Conservation (phyloP, 768 basidiomycete genomes). For the Podaxis rugospora region DNA sequence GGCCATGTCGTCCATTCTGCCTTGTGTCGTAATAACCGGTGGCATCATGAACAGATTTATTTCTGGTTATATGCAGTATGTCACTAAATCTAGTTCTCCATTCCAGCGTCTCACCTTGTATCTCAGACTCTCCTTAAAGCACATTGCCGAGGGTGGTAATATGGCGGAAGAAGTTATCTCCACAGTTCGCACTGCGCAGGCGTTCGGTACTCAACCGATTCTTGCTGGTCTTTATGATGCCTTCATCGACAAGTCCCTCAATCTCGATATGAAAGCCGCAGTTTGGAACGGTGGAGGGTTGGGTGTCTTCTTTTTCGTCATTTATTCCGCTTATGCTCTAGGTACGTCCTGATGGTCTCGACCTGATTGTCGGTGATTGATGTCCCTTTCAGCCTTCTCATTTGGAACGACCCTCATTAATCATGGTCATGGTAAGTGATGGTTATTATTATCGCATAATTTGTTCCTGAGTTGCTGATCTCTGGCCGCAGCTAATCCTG, state of each 20-base stretch:
- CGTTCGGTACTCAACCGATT: constrained; percentile 76
- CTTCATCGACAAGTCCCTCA: constrained; percentile 49
- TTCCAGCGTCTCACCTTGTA: background rate
- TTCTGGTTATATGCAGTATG: constrained; percentile 62
- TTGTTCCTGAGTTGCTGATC: background rate
- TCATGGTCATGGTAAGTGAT: constrained; percentile 40
- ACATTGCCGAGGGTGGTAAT: constrained; percentile 75
- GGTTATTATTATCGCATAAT: background rate
- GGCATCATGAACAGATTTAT: constrained; percentile 66
- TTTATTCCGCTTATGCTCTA: constrained; percentile 72
- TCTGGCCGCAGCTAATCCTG: constrained; percentile 47
- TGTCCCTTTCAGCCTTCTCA: constrained; percentile 59
- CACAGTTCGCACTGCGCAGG: constrained; percentile 83
- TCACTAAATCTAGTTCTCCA: constrained; percentile 14
- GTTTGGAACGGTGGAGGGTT: constrained; percentile 59
- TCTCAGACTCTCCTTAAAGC: constrained; percentile 58
- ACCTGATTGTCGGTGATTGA: background rate
- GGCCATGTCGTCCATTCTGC: constrained; percentile 76
- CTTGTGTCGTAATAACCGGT: constrained; percentile 76
- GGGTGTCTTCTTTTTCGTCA: constrained; percentile 78
- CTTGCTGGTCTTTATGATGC: constrained; percentile 63
- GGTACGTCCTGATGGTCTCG: constrained; percentile 29
- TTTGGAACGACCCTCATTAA: constrained; percentile 88
- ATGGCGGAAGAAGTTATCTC: constrained; percentile 93
- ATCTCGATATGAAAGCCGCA: constrained; percentile 54